Evolutionary conservation across 1,139 yeast genomes (phyloP), one percentile per base, ranked within the genome.

Genomic region (Meyerozyma athensensis): DNA sequence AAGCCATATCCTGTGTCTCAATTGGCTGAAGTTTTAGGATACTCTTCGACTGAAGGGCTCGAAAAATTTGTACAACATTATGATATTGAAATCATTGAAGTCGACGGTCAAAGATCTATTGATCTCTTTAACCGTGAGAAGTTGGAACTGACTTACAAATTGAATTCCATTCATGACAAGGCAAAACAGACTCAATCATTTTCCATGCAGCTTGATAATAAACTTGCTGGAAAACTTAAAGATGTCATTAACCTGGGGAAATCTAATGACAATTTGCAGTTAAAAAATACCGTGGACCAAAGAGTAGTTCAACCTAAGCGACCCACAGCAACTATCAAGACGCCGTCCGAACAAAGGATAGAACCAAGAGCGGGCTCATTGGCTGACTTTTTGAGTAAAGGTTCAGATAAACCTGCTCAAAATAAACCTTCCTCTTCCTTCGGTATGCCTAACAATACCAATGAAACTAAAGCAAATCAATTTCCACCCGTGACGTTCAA

Each of bases 61-160:
- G 44, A 63, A 3, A 66, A 61, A 19, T 86, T 86, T 52, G 80
- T 86, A 35, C 54, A 66, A 2, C 74, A 86, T 48, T 87, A 83
- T 54, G 82, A 79, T 7, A 61, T 89, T 16, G 76, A 71, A n/a
- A 58, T 72, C 0, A 42, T 61, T 1, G 69, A 65, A 23, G 77
- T 68, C 8, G 59, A 60, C 13, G 66, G 63, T 0, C 61, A 59
- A 4, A 42, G 58, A 1, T 56, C 72, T 36, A 68, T 86, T 10
- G 89, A 82, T 44, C 59, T 87, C 30, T 72, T 74, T 39, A 69
- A 81, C 34, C 67, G 65, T 40, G 74, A 68, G 28, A 70, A 69
- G 43, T 52, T 68, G 33, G 73, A 67, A 38, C 42, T 55, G 1
- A 59, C 58, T 39, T 72, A 80, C 48, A 67, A 72, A 41, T 60